Evolutionary conservation across 2,329 filamentous ascomycete species (phyloP).

Genomic region (Penicillium sumatraense): DNA sequence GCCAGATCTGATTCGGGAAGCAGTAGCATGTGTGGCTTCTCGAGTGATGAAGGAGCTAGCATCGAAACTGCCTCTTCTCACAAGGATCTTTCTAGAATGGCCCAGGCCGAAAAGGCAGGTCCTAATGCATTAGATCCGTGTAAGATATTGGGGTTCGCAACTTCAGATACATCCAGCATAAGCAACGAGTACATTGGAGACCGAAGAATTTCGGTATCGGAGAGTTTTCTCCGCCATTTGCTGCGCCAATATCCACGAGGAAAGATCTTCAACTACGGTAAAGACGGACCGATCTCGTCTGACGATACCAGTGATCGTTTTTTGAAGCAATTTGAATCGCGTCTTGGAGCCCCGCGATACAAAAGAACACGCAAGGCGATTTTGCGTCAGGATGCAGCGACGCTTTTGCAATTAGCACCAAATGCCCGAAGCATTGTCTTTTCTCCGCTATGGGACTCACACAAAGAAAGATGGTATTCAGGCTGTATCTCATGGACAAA

Average conservation of each 20-base stretch:
- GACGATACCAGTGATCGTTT: constrained; percentile 14
- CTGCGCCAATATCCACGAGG: constrained; percentile 53
- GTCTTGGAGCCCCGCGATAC: constrained; percentile 8
- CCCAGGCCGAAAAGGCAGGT: not conserved
- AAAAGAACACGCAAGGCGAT: constrained; percentile 13
- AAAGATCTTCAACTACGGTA: constrained; percentile 52
- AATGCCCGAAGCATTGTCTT: constrained; percentile 28
- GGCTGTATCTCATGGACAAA: constrained; percentile 28
- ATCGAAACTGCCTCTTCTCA: not conserved
- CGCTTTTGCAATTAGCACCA: constrained; percentile 16
- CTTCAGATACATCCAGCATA: constrained; percentile 28
- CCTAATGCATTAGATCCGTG: constrained; percentile 7
- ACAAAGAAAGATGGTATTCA: constrained; percentile 31
- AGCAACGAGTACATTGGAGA: constrained; percentile 20
- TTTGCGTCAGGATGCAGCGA: constrained; percentile 15
- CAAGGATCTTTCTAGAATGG: not conserved
- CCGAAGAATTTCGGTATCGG: constrained; percentile 36
- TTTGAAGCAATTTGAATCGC: constrained; percentile 6
- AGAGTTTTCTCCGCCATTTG: constrained; percentile 47
- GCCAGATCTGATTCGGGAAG: constrained; percentile 7
- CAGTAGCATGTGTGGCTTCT: constrained; percentile 11
- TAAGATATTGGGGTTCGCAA: constrained; percentile 17
- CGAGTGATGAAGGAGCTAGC: constrained; percentile 9
- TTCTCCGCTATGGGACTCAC: constrained; percentile 35
- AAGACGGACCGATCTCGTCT: constrained; percentile 41